A percentile compares a stretch with the other conserved stretches of the same genome.
Evolutionary conservation across 2,329 filamentous ascomycete species (phyloP).

Genomic region (Fonsecaea monophora): DNA sequence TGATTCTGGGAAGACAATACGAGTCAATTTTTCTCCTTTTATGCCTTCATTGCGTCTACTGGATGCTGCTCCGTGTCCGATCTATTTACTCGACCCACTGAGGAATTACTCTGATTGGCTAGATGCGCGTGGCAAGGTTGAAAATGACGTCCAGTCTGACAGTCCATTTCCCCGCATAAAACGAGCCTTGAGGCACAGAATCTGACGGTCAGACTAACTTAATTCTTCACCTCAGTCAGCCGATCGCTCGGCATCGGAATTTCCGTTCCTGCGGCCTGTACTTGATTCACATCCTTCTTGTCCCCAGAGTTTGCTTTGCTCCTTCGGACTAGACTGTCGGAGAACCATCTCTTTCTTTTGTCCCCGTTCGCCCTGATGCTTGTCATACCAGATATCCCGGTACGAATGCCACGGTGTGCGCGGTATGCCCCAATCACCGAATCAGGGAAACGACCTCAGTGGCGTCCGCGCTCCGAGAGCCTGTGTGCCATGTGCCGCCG

Average conservation of each 20-base stretch:
- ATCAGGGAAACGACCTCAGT: constrained; percentile 14
- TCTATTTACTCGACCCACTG: background rate
- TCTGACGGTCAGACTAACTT: background rate
- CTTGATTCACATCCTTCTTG: background rate
- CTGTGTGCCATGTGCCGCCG: constrained; percentile 33
- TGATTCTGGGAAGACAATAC: background rate
- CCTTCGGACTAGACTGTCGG: background rate
- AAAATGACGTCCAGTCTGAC: background rate
- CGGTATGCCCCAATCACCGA: constrained; percentile 13
- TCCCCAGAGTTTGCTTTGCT: background rate
- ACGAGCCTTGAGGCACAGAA: too few species aligned
- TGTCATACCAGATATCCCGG: background rate
- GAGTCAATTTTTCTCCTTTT: background rate
- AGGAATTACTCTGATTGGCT: background rate
- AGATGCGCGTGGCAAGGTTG: background rate
- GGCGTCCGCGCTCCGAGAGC: constrained; percentile 29
- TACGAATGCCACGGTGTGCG: background rate
- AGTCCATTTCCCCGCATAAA: background rate
- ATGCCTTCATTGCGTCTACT: background rate
- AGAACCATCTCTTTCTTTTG: background rate
- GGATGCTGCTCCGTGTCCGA: constrained; percentile 8
- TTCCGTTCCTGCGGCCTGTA: background rate
- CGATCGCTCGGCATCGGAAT: constrained; percentile 1
- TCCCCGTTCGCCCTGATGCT: background rate
- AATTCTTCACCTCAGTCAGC: background rate